Evolutionary conservation across 208 protist genomes (phyloP).

Genomic region (Novymonas esmeraldas): DNA sequence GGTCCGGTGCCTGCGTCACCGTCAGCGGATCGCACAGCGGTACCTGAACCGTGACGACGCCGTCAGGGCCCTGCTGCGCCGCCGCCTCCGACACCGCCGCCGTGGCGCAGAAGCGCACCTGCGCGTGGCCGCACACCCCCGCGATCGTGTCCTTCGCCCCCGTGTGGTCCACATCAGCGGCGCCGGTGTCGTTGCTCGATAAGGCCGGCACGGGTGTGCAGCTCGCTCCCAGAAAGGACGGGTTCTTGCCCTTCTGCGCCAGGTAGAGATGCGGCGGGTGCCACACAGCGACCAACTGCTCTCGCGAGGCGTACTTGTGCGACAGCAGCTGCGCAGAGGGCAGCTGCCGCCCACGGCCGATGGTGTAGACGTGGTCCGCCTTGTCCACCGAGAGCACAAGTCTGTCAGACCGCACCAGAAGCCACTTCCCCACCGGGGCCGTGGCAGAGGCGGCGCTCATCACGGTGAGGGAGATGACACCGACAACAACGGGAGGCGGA

Average conservation of each 20-base stretch:
- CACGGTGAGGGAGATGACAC: not conserved
- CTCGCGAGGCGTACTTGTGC: slow-evolving; percentile 63
- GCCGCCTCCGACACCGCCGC: slow-evolving; percentile 10
- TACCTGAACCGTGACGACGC: slow-evolving; percentile 17
- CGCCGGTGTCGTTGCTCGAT: not conserved
- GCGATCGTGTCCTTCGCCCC: not conserved
- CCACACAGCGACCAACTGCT: slow-evolving; percentile 61
- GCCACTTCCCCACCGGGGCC: slow-evolving; percentile 39
- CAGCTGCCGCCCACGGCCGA: slow-evolving; percentile 55
- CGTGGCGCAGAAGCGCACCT: slow-evolving; percentile 5
- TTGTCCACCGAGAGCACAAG: slow-evolving; percentile 45
- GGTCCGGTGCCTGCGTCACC: slow-evolving; percentile 25
- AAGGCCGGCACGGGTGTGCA: slow-evolving; percentile 31
- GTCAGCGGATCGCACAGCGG: slow-evolving; percentile 27
- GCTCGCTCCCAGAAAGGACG: slow-evolving; percentile 49
- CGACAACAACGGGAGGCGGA: not conserved
- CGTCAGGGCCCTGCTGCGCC: not conserved
- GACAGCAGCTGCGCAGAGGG: slow-evolving; percentile 52
- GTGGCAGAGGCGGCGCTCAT: not conserved
- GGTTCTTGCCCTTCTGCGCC: slow-evolving; percentile 62
- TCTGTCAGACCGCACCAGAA: slow-evolving; percentile 68
- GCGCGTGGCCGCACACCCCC: not conserved
- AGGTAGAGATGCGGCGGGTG: slow-evolving; percentile 42
- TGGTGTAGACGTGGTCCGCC: slow-evolving; percentile 31
- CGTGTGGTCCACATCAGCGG: too few relatives aligned